Evolutionary conservation across 2,329 filamentous ascomycete species (phyloP).

Genomic region (Harringtonia lauricola): DNA sequence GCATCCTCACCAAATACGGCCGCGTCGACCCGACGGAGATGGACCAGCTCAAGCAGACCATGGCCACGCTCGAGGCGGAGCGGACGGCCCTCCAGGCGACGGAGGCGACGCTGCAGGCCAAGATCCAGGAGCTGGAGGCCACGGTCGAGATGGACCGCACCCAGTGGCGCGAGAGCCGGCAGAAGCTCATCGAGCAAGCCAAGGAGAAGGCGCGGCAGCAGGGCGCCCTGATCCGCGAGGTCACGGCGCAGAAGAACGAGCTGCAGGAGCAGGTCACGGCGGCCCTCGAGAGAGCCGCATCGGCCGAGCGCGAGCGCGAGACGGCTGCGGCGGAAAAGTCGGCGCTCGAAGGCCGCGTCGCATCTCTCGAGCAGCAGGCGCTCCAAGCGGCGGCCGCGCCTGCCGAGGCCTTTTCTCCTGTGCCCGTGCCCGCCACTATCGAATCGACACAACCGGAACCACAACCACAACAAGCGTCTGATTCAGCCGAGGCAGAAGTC

Average conservation of each 20-base stretch:
- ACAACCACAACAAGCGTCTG: slow-evolving; percentile 33
- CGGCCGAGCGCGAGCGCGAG: slow-evolving; percentile 41
- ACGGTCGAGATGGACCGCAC: slow-evolving; percentile 42
- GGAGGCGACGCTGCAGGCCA: slow-evolving; percentile 40
- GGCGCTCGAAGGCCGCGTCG: slow-evolving; percentile 11
- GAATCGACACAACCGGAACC: slow-evolving; percentile 7
- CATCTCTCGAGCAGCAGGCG: slow-evolving; percentile 17
- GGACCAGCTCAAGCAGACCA: slow-evolving; percentile 73
- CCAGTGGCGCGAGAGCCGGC: slow-evolving; percentile 39
- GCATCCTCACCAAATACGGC: slow-evolving; percentile 92
- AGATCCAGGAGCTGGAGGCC: slow-evolving; percentile 39
- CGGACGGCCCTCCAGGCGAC: slow-evolving; percentile 43
- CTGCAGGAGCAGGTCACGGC: slow-evolving; percentile 39
- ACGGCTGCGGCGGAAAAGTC: slow-evolving; percentile 28
- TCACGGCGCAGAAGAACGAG: slow-evolving; percentile 41
- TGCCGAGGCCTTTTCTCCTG: not conserved
- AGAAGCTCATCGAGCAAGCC: slow-evolving; percentile 48
- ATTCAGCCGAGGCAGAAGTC: no score
- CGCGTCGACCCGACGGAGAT: slow-evolving; percentile 89
- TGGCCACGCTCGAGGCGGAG: slow-evolving; percentile 55
- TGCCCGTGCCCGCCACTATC: not conserved
- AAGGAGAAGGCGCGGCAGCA: slow-evolving; percentile 48
- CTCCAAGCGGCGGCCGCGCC: slow-evolving; percentile 3
- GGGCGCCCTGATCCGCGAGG: slow-evolving; percentile 38
- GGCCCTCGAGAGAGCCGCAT: slow-evolving; percentile 26